These are phyloP conservation scores for Euphorbia tirucalli DNA, from an alignment of 345 rosid species.

Conservation along the genomic window DNA sequence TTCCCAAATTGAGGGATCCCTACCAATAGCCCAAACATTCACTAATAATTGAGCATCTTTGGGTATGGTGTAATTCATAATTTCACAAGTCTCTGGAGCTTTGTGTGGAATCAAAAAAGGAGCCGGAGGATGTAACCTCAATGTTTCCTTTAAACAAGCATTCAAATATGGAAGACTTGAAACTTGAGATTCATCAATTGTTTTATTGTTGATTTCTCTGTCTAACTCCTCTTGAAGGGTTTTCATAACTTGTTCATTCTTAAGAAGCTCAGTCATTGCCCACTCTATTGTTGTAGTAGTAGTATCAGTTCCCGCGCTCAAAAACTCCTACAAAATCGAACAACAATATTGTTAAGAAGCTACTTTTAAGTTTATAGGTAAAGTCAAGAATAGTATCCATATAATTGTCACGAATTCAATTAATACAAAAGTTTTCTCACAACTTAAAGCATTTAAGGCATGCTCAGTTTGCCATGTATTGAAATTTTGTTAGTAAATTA, in stretches of 20 bases:
- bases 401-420: too few relatives aligned
- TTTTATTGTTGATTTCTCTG: neutral
- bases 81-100: constrained; percentile 12
- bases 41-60: constrained; percentile 19
- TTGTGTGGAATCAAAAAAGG: constrained; percentile 15
- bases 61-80: constrained; percentile 18
- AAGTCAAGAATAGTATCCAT: too few relatives aligned
- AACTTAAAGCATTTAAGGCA: too few relatives aligned
- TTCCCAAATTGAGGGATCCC: constrained; percentile 14
- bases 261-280: constrained; percentile 15
- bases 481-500: too few relatives aligned
- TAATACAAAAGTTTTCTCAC: too few relatives aligned
- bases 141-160: constrained; percentile 20
- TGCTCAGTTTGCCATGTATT: too few relatives aligned
- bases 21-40: constrained; percentile 20
- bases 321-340: constrained; percentile 10
- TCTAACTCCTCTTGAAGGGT: constrained; percentile 2
- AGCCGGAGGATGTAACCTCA: constrained; percentile 17
- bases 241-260: constrained; percentile 5
- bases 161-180: constrained; percentile 14
- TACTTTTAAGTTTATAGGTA: too few relatives aligned
- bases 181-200: neutral
- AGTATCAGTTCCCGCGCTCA: constrained; percentile 13
- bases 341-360: too few relatives aligned
- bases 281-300: constrained; percentile 6